phyloP scores from a whole-genome alignment of 2,329 filamentous ascomycete species.

The Penicillium psychrosexuale region DNA sequence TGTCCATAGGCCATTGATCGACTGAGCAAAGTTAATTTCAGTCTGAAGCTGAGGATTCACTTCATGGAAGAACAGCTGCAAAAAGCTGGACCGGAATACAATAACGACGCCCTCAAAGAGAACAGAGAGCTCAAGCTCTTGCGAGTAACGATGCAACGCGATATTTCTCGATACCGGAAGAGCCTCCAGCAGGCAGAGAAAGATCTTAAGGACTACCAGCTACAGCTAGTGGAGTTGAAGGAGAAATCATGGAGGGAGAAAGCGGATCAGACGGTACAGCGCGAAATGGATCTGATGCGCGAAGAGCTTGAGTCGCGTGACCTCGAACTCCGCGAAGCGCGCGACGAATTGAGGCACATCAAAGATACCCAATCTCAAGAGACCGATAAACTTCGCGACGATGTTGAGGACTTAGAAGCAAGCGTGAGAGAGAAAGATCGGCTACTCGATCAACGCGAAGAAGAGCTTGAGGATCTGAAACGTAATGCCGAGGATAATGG shows the following conservation, averaged over 20 bases:
- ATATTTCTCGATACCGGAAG: slow-evolving; percentile 83
- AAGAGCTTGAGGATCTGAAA: slow-evolving; percentile 59
- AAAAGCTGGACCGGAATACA: slow-evolving; percentile 85
- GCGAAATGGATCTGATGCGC: slow-evolving; percentile 54
- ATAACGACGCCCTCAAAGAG: slow-evolving; percentile 82
- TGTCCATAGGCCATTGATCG: slow-evolving; percentile 68
- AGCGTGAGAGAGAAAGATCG: slow-evolving; percentile 74
- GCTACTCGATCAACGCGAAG: slow-evolving; percentile 68
- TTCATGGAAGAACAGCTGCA: slow-evolving; percentile 88
- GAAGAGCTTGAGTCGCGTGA: slow-evolving; percentile 52
- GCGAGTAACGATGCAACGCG: slow-evolving; percentile 82
- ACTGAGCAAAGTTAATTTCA: slow-evolving; percentile 98
- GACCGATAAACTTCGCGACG: slow-evolving; percentile 66
- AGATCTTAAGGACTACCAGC: slow-evolving; percentile 77
- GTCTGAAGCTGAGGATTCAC: slow-evolving; percentile 93
- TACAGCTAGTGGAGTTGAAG: slow-evolving; percentile 77
- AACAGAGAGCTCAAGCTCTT: slow-evolving; percentile 96
- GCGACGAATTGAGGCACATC: slow-evolving; percentile 56
- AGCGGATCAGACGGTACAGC: slow-evolving; percentile 65
- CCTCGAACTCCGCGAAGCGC: slow-evolving; percentile 37
- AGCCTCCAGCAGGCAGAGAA: slow-evolving; percentile 76
- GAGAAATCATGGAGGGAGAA: slow-evolving; percentile 76
- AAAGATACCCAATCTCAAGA: slow-evolving; percentile 56
- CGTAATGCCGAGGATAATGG: slow-evolving; percentile 43
- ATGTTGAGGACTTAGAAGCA: slow-evolving; percentile 71